Base-by-base conservation (phyloP, 805 yeast genomes). In the Hanseniaspora jakobsenii region DNA sequence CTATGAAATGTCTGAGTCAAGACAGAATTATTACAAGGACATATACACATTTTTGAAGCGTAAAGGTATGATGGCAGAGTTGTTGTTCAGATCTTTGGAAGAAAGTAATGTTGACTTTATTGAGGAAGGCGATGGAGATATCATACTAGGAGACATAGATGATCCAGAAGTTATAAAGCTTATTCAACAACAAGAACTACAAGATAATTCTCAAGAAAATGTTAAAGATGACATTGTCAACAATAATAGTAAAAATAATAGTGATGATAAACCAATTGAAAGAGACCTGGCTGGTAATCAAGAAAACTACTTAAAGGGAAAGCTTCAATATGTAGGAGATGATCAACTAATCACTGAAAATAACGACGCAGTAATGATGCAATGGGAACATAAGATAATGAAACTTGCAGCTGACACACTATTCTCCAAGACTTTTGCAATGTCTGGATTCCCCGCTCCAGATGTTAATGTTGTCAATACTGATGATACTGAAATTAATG, bases 301-400 rank as follows among this genome's bases (percentile, higher is more conserved):
- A 49, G 58, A 66, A 2, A 70, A 81, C 0, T 87, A 78, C 54
- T 66, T 87, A 34, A 62, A 70, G 10, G 73, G 87, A 3, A 69
- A 78, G 54, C 64, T 87, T 21, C 77, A 75, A 52, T 87, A 83
- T 57, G 63, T 64, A 1, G 70, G 66, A 32, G 79, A 78, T 48
- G 72, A 69, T 42, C 78, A 91, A 0, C 66, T 87, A 21, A 65
- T 84, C 21, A 89, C 96, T 1, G 69, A 74, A 48, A 66, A 78
- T 41, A 67, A 72, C 37, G 96, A 87, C 55, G 97, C 95, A 14
- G 96, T 87, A 2, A 87, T 87, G 97, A 87, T 87, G 97, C 81
- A 80, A 53, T 87, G 97, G 97, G 97, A 87, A 58, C 70, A 75
- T 4, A 73, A 76, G 17, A 66, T 87, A 46, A 87, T 87, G 97